These are phyloP conservation scores for Ganoderma sp. DNA, from an alignment of 1,284 basidiomycete genomes.

Conservation along the genomic window DNA sequence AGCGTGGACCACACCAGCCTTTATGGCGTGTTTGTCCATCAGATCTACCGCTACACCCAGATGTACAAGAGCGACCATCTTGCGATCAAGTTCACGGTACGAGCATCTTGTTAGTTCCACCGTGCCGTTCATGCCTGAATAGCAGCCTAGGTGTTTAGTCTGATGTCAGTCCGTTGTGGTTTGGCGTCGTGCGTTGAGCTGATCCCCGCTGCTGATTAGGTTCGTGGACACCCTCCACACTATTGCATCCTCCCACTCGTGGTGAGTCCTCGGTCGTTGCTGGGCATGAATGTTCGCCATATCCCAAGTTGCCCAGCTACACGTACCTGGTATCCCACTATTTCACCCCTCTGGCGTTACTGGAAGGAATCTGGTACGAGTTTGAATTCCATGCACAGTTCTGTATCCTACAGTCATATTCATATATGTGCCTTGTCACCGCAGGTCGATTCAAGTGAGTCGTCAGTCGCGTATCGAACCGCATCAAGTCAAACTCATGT, in stretches of 20 bases:
- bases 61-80: conserved; percentile 4
- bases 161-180: background rate
- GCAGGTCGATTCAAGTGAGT: conserved; percentile 10
- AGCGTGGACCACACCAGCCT: background rate
- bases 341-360: conserved; percentile 4
- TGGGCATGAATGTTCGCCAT: background rate
- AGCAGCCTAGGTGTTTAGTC: background rate
- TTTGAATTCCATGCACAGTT: background rate
- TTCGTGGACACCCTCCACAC: conserved; percentile 13
- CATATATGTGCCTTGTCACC: no score
- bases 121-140: background rate
- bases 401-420: background rate
- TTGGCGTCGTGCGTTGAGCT: background rate
- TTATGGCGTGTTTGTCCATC: conserved; percentile 16
- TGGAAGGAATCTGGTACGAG: conserved; percentile 10
- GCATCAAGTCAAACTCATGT: background rate
- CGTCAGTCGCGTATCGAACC: background rate
- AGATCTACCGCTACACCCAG: conserved; percentile 11
- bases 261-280: background rate
- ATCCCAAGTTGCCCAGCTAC: conserved; percentile 6
- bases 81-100: conserved; percentile 3
- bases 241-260: conserved; percentile 10
- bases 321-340: conserved; percentile 15
- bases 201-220: background rate
- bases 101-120: background rate